Evolutionary conservation across 352 stramenopile species (phyloP).

Genomic region (Phytopythium kandeliae): DNA sequence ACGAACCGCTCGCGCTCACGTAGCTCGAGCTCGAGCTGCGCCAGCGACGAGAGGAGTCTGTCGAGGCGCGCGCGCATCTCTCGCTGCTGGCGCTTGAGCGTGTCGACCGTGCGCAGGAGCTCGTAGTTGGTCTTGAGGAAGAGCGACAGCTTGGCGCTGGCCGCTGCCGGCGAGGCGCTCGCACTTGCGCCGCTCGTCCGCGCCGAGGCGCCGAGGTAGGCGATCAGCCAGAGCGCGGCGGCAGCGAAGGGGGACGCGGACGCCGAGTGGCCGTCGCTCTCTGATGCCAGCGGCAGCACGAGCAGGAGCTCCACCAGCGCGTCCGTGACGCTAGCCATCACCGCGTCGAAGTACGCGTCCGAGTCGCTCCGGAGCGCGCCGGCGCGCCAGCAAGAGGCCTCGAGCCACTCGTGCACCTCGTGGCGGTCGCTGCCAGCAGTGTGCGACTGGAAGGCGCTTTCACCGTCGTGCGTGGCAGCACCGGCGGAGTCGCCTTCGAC

Average conservation of each 20-base stretch:
- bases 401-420: background rate
- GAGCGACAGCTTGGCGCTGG: conserved; percentile 6
- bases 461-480: background rate
- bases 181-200: background rate
- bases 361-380: conserved; percentile 32
- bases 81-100: conserved; percentile 33
- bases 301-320: conserved; percentile 42
- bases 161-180: background rate
- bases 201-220: conserved; percentile 17
- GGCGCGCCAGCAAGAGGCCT: background rate
- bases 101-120: conserved; percentile 45
- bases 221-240: conserved; percentile 39
- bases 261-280: conserved; percentile 12
- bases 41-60: conserved; percentile 14
- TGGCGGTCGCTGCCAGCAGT: too few relatives aligned
- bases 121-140: conserved; percentile 65
- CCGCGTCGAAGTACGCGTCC: conserved; percentile 34
- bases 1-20: conserved; percentile 44
- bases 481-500: background rate
- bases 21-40: conserved; percentile 32
- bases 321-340: conserved; percentile 30
- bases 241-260: conserved; percentile 4
- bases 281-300: conserved; percentile 12
- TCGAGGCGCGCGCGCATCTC: conserved; percentile 31
- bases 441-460: too few relatives aligned